These are phyloP conservation scores for Xylaria sp. DNA, from an alignment of 2,329 filamentous ascomycete genomes.

Conservation along the genomic window DNA sequence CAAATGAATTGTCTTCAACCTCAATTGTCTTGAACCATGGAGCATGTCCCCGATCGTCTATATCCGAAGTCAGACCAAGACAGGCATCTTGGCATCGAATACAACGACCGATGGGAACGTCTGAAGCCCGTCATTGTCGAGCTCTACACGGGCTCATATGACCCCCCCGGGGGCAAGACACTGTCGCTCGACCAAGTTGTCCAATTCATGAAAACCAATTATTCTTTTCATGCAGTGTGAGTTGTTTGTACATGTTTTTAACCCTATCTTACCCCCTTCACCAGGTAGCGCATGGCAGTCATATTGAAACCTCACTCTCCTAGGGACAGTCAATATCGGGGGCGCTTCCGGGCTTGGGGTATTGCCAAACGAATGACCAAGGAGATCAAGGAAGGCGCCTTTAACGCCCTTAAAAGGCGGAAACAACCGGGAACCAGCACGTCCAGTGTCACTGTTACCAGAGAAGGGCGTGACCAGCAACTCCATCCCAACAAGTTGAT, in stretches of 20 bases:
- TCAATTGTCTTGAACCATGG: not conserved
- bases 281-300: too few relatives aligned
- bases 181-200: not conserved
- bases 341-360: not conserved
- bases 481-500: not conserved
- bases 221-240: conserved; percentile 16
- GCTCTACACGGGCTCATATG: conserved; percentile 6
- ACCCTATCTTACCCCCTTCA: too few relatives aligned
- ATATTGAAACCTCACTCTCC: not conserved
- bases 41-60: not conserved
- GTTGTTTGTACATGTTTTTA: not conserved
- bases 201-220: conserved; percentile 10
- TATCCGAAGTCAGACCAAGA: not conserved
- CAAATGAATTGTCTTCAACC: too few relatives aligned
- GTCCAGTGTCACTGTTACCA: not conserved
- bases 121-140: conserved; percentile 2
- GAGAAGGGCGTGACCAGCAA: not conserved
- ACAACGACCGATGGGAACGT: conserved; percentile 8
- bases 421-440: conserved; percentile 10
- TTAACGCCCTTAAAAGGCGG: not conserved
- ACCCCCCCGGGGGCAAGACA: not conserved
- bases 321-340: conserved; percentile 1
- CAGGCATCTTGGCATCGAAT: not conserved
- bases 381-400: not conserved
- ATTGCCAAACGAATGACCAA: conserved; percentile 1